Evolutionary conservation across 352 stramenopile genomes (phyloP), one percentile per base, ranked within the genome.

Genomic region (Globisporangium canariense): DNA sequence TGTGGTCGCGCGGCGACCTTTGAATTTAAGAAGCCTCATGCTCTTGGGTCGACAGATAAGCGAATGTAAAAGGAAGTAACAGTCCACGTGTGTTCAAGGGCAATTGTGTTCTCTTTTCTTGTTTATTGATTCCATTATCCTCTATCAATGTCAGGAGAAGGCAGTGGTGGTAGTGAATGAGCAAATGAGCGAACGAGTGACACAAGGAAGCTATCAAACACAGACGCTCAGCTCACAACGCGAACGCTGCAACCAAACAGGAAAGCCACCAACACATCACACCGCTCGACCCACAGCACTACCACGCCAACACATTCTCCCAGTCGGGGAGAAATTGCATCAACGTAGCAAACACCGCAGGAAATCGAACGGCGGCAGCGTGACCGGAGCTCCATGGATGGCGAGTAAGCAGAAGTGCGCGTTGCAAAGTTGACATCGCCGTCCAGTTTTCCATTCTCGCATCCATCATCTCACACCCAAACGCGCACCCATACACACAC

Each of bases 81-180:
- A 36, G 7, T 46, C 43, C n/a, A 9, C 10, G 3, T 49, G 43
- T 4, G 5, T 49, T n/a, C 16, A 49, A 49, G 16, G 16, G 43
- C 16, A 49, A 10, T 5, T 10, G 22, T 28, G 25, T 46, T 58
- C n/a, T 46, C 32, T 32, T 45, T 58, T 58, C 36, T 32, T 58
- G 40, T 40, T 41, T 56, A 58, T 43, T 58, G 16, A 58, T 58
- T 30, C 18, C 20, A 34, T 56, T 56, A 30, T 58, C 30, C 51
- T 58, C 51, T 58, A 58, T 58, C 51, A 43, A 43, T 30, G 51
- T 58, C 30, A 58, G 51, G 51, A 58, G 51, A 36, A 41, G 51
- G 30, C 30, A 13, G 51, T 45, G 28, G 50, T 41, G 16, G 50
- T 41, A 25, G 22, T 54, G 51, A 41, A 14, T 11, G 47, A 34